A percentile compares a stretch with the other conserved stretches of the same genome.
These are phyloP conservation scores for Streptanthus diversifolius DNA, from an alignment of 345 rosid species.

Conservation along the genomic window DNA sequence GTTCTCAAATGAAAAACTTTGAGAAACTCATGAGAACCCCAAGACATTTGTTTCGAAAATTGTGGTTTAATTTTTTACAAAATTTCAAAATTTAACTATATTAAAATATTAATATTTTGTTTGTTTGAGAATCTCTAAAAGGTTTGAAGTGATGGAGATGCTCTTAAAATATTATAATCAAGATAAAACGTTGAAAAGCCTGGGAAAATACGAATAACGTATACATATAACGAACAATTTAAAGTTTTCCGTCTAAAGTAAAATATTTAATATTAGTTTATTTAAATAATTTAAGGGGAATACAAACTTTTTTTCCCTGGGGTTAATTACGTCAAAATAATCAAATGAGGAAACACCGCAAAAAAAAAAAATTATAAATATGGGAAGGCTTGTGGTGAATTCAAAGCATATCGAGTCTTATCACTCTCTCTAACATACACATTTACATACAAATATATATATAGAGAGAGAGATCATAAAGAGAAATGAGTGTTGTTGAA, in stretches of 20 bases:
- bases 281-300: neutral
- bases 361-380: neutral
- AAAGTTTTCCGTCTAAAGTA: neutral
- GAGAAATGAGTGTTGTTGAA: neutral
- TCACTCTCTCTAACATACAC: constrained; percentile 10
- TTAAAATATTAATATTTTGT: too few relatives aligned
- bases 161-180: neutral
- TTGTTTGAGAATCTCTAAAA: too few relatives aligned
- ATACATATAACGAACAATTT: neutral
- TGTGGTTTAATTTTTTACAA: too few relatives aligned
- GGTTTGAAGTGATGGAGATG: too few relatives aligned
- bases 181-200: neutral
- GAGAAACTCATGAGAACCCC: too few relatives aligned
- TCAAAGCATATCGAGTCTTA: constrained; percentile 20
- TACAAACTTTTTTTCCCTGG: neutral
- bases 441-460: neutral
- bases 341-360: constrained; percentile 8
- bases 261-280: neutral
- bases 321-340: constrained; percentile 14
- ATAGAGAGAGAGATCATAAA: neutral
- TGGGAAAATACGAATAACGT: neutral
- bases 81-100: too few relatives aligned
- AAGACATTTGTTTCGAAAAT: too few relatives aligned
- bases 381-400: neutral
- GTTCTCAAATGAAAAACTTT: too few relatives aligned